Percentiles rank a stretch among this genome's conserved stretches.
Conservation (phyloP, 1,284 basidiomycete species). For the Leucoagaricus sp. region DNA sequence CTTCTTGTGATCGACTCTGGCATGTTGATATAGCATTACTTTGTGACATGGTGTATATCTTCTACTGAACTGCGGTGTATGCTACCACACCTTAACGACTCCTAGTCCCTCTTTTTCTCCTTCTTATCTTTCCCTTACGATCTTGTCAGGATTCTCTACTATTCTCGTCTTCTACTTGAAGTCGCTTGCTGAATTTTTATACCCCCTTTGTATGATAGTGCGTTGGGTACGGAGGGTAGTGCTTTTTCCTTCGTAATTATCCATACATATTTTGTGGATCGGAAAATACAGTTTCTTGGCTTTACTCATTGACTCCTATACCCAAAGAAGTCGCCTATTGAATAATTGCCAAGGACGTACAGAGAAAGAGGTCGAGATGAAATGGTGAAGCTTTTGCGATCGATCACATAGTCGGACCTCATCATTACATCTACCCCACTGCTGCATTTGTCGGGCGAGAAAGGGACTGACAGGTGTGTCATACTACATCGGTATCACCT, state of each 20-base stretch:
- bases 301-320: no score
- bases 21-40: background rate
- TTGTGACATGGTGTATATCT: background rate
- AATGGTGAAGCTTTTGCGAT: no score
- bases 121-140: background rate
- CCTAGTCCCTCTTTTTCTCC: background rate
- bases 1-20: background rate
- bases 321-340: no score
- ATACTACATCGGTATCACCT: no score
- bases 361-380: no score
- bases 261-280: background rate
- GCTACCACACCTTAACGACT: background rate
- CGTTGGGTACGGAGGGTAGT: background rate
- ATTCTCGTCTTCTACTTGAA: background rate
- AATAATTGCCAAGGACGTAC: no score
- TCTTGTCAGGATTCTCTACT: background rate
- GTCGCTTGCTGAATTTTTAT: background rate
- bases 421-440: no score
- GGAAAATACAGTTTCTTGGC: background rate
- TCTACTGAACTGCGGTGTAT: background rate
- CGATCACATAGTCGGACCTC: no score
- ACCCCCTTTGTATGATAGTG: background rate
- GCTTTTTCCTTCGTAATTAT: conserved; percentile 1
- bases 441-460: no score
- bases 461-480: no score